A percentile compares a stretch with the other conserved stretches of the same genome.
Evolutionary conservation across 2,329 filamentous ascomycete genomes (phyloP).

Genomic region (Fonsecaea pedrosoi): DNA sequence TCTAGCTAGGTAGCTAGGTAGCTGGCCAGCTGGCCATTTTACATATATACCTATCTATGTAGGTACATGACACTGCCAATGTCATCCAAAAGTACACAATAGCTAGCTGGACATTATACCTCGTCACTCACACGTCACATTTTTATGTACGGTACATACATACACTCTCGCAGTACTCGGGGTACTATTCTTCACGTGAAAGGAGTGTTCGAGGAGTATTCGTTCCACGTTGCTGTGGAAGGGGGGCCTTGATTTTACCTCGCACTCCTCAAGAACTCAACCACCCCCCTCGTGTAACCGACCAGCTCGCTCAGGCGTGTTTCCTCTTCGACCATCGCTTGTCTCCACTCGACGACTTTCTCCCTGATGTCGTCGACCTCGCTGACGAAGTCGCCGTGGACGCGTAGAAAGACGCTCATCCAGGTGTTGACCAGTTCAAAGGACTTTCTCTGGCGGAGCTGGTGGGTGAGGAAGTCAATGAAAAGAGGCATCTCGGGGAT

Average conservation of each 20-base stretch:
- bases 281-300: slow-evolving; percentile 85
- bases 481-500: slow-evolving; percentile 79
- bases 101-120: too few relatives aligned
- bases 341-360: slow-evolving; percentile 72
- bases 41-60: too few relatives aligned
- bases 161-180: too few relatives aligned
- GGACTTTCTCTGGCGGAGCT: slow-evolving; percentile 71
- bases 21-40: too few relatives aligned
- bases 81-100: too few relatives aligned
- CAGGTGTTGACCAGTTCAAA: slow-evolving; percentile 95
- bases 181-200: too few relatives aligned
- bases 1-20: too few relatives aligned
- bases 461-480: slow-evolving; percentile 76
- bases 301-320: slow-evolving; percentile 75
- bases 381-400: slow-evolving; percentile 70
- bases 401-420: slow-evolving; percentile 90
- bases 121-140: too few relatives aligned
- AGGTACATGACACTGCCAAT: too few relatives aligned
- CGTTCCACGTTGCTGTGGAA: too few relatives aligned
- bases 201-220: too few relatives aligned
- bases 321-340: slow-evolving; percentile 73
- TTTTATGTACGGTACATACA: too few relatives aligned
- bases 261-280: slow-evolving; percentile 74
- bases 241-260: slow-evolving; percentile 43
- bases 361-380: slow-evolving; percentile 48